Conservation (phyloP, 2,329 filamentous ascomycete species). For the Dactylellina cionopaga region DNA sequence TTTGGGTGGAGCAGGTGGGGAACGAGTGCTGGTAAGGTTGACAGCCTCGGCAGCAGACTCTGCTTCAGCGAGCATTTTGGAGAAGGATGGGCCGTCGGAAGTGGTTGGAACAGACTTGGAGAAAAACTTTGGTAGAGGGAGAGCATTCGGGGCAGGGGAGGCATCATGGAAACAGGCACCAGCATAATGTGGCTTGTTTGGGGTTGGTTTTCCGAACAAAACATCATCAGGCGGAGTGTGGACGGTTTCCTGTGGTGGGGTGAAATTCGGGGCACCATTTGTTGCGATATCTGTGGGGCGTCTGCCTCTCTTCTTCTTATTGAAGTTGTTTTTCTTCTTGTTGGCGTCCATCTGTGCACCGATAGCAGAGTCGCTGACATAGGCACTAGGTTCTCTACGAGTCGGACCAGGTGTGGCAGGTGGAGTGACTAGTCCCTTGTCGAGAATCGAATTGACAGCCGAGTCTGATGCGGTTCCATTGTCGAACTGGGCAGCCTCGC, state of each 20-base stretch:
- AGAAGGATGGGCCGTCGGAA: conserved; percentile 63
- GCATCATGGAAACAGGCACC: conserved; percentile 95
- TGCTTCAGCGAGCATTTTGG: conserved; percentile 62
- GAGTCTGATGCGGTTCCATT: conserved; percentile 36
- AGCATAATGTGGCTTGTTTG: conserved; percentile 74
- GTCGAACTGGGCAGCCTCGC: conserved; percentile 38
- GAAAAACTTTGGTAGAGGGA: conserved; percentile 90
- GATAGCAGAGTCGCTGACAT: conserved; percentile 50
- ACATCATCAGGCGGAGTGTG: conserved; percentile 42
- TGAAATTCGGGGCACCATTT: conserved; percentile 29
- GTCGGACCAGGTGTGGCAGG: conserved; percentile 36
- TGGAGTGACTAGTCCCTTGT: conserved; percentile 46
- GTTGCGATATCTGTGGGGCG: conserved; percentile 16
- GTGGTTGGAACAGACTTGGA: conserved; percentile 78
- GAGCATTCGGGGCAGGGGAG: conserved; percentile 80
- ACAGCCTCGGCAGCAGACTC: conserved; percentile 64
- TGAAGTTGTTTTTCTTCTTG: conserved; percentile 38
- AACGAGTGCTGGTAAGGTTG: conserved; percentile 57
- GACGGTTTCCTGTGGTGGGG: conserved; percentile 25
- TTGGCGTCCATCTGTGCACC: conserved; percentile 12
- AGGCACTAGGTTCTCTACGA: conserved; percentile 39
- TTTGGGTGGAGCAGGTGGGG: conserved; percentile 54
- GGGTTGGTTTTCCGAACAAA: conserved; percentile 57
- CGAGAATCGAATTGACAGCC: conserved; percentile 27
- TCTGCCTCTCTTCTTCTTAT: conserved; percentile 33